These are phyloP conservation scores for Ziziphus jujuba DNA, from an alignment of 306 rosid species.

Conservation along the genomic window DNA sequence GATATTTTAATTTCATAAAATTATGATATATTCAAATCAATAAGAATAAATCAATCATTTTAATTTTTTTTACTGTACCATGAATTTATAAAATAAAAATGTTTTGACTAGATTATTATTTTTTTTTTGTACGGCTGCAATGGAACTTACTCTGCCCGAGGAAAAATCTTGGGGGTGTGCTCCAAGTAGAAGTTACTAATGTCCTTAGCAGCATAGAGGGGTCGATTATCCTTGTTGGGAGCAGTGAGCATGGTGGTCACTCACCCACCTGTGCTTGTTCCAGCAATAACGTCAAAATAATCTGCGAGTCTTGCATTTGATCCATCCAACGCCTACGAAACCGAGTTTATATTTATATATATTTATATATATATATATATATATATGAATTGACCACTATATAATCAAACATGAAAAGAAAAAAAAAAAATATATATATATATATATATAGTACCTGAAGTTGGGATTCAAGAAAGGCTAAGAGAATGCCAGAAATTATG, in stretches of 20 bases:
- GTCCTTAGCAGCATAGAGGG: slow-evolving; percentile 38
- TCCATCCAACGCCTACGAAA: slow-evolving; percentile 4
- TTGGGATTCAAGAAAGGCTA: slow-evolving; percentile 23
- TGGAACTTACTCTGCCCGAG: slow-evolving; percentile 25
- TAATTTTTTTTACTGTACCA: too few relatives aligned
- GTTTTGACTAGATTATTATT: too few relatives aligned
- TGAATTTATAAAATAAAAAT: too few relatives aligned
- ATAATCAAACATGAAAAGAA: too few relatives aligned
- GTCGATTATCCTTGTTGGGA: slow-evolving; percentile 39
- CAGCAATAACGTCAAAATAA: slow-evolving; percentile 22
- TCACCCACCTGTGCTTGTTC: slow-evolving; percentile 39
- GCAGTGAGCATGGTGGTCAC: slow-evolving; percentile 37
- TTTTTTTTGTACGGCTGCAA: not conserved
- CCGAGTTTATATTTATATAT: too few relatives aligned
- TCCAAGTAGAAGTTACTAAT: slow-evolving; percentile 36
- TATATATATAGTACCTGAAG: slow-evolving; percentile 27
- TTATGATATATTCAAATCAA: too few relatives aligned
- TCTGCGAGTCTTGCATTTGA: slow-evolving; percentile 20
- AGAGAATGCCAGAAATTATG: slow-evolving; percentile 19
- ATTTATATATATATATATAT: too few relatives aligned
- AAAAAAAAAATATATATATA: too few relatives aligned
- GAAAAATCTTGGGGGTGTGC: slow-evolving; percentile 36
- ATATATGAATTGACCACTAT: not conserved
- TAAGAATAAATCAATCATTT: too few relatives aligned
- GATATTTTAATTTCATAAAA: too few relatives aligned